Evolutionary conservation across 1,284 basidiomycete species (phyloP).

Genomic region (Erythrobasidium hasegawianum): DNA sequence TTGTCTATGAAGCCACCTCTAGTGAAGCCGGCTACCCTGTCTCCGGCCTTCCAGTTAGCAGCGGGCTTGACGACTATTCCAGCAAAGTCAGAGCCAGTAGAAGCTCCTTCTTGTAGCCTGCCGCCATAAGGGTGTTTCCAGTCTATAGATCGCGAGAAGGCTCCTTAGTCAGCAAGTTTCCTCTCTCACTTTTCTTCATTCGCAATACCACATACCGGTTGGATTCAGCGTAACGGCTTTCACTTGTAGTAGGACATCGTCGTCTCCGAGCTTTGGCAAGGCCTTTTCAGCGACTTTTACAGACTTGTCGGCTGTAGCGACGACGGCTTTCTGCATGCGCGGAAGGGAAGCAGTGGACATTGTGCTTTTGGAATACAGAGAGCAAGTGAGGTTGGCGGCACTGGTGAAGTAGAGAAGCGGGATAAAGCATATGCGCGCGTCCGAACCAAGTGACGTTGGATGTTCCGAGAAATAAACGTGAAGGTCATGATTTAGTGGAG

Average conservation of each 20-base stretch:
- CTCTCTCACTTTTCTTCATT: no score
- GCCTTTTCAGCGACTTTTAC: not conserved
- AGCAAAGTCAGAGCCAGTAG: slow-evolving; percentile 59
- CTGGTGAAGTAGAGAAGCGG: no score
- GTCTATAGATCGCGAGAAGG: no score
- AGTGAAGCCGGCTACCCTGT: slow-evolving; percentile 57
- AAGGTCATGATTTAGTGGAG: no score
- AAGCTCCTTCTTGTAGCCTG: slow-evolving; percentile 45
- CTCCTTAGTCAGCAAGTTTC: no score
- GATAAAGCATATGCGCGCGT: no score
- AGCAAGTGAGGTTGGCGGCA: no score
- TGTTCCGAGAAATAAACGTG: no score
- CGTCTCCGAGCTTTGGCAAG: not conserved
- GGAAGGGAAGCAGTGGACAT: slow-evolving; percentile 3
- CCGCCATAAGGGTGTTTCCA: slow-evolving; percentile 46
- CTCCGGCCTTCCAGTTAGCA: slow-evolving; percentile 56
- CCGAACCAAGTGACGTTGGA: no score
- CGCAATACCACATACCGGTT: slow-evolving; percentile 10
- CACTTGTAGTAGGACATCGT: slow-evolving; percentile 29
- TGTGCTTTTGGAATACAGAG: no score
- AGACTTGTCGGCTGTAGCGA: slow-evolving; percentile 3
- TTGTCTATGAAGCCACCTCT: slow-evolving; percentile 50
- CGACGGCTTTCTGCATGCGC: not conserved
- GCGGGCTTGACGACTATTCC: slow-evolving; percentile 58
- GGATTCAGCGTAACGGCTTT: slow-evolving; percentile 40